Evolutionary conservation across 1,139 yeast species (phyloP), one percentile per base, ranked within the genome.

Genomic region (Diutina scorzettiae): DNA sequence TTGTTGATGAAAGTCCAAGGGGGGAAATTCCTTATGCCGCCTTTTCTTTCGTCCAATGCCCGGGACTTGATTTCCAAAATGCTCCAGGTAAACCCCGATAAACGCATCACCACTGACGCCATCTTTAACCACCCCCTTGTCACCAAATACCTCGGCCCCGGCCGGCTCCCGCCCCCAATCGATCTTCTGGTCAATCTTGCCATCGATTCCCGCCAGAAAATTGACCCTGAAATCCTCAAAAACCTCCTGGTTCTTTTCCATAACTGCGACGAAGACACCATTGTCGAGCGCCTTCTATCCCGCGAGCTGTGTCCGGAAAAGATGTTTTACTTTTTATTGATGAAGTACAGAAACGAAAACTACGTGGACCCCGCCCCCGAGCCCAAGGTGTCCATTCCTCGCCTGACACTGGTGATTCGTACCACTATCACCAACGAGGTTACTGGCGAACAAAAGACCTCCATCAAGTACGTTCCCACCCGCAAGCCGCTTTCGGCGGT

Each of bases 221-320:
- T 91, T 44, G 97, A 91, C 59, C 66, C 67, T 46, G 95, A 87
- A 54, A 85, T 91, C 42, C 67, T 91, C 52, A 81, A 84, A 53
- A 89, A 86, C 53, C 68, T 93, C 50, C 85, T 86, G 44, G 87
- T 89, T 25, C 64, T 91, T 45, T 91, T 96, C 79, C 97, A 89
- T 57, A 95, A 95, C 41, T 84, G 86, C 45, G 70, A 77, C 32
- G 75, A 76, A 45, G 70, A 74, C 17, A 62, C 72, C 11, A 76
- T 91, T 31, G 63, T 83, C 31, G 60, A 73, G 7, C 73, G 78
- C 46, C 66, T 91, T 37, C 52, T 81, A 41, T 67, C 79, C 2
- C 67, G 76, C 0, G 74, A 67, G 24, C 73, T 78, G 43, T 82
- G 81, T 49, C 76, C 94, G 1, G 98, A 93, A 54, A 93, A 91